phyloP scores from a whole-genome alignment of 108 stramenopile species.

The Mediolabrus comicus region DNA sequence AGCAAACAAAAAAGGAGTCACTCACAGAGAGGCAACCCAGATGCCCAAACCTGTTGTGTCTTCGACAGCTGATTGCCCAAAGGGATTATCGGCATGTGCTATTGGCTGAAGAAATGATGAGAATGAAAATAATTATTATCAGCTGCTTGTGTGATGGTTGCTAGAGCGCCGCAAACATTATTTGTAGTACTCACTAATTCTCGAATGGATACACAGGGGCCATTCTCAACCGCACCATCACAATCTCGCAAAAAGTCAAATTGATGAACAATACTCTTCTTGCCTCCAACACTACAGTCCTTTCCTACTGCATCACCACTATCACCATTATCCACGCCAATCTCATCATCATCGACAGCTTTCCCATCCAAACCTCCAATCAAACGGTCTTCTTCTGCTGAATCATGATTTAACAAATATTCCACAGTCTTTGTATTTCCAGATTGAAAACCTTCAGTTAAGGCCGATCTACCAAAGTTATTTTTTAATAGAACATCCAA shows the following conservation, averaged over 20 bases:
- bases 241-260: constrained; percentile 46
- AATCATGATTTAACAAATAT: constrained; percentile 79
- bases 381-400: constrained; percentile 81
- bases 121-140: neutral
- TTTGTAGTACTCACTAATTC: constrained; percentile 33
- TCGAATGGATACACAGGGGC: constrained; percentile 32
- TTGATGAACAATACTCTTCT: constrained; percentile 55
- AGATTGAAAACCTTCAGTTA: constrained; percentile 83
- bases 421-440: constrained; percentile 67
- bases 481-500: constrained; percentile 81
- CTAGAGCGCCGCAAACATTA: too few relatives aligned
- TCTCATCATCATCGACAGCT: constrained; percentile 6
- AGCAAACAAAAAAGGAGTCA: too few relatives aligned
- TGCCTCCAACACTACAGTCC: neutral
- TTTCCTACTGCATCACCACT: neutral
- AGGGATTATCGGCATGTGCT: constrained; percentile 73
- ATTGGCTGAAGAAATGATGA: constrained; percentile 45
- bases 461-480: constrained; percentile 75
- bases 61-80: constrained; percentile 59
- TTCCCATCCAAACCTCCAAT: constrained; percentile 48
- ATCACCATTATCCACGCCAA: constrained; percentile 7
- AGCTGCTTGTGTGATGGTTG: too few relatives aligned
- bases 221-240: constrained; percentile 5
- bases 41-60: constrained; percentile 88
- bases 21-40: constrained; percentile 83